Percentiles rank a stretch among this genome's conserved stretches.
Evolutionary conservation across 2,329 filamentous ascomycete species (phyloP).

Genomic region (Trematosphaeria pertusa): DNA sequence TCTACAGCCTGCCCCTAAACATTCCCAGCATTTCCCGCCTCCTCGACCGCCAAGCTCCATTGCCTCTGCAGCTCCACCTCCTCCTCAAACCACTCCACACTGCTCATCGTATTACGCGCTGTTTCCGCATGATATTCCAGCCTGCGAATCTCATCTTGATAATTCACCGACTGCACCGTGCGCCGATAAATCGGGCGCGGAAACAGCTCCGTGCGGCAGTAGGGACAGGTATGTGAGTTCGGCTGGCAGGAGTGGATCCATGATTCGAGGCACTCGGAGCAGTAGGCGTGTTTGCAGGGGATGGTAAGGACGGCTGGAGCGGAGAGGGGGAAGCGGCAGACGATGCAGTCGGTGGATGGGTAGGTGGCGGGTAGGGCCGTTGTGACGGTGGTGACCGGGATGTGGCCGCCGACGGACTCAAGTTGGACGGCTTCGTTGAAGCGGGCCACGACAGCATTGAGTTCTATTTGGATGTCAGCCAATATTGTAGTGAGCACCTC

Average conservation of each 20-base stretch:
- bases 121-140: no score
- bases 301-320: neutral
- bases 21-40: no score
- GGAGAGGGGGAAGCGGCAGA: neutral
- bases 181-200: no score
- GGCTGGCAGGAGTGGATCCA: neutral
- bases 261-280: neutral
- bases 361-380: neutral
- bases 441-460: no score
- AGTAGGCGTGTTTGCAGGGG: constrained; percentile 3
- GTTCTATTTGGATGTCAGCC: neutral
- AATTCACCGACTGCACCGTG: no score
- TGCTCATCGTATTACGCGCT: no score
- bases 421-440: neutral
- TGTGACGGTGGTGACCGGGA: neutral
- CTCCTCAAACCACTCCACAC: no score
- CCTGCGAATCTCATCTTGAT: no score
- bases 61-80: no score
- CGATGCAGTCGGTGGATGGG: neutral
- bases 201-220: constrained; percentile 12
- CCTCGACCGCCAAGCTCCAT: no score
- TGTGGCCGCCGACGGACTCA: neutral
- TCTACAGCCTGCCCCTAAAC: no score
- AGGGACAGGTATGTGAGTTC: constrained; percentile 5
- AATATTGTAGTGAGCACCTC: neutral